Conservation (phyloP, 495 filamentous ascomycete genomes). For the Neurospora sp. region DNA sequence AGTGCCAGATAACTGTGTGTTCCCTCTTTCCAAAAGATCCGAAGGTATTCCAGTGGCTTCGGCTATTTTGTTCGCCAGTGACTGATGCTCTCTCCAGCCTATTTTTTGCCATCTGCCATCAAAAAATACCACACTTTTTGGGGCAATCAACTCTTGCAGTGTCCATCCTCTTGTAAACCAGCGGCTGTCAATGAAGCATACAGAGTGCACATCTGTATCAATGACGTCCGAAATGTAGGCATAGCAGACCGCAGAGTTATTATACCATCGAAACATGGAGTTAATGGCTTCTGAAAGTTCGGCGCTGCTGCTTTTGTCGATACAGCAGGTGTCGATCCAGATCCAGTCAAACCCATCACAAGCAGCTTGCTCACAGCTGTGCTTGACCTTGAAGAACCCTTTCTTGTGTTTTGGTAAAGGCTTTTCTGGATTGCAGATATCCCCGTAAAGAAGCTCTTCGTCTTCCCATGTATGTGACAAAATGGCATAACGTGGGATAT, state of each 20-base stretch:
- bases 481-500: conserved; percentile 5
- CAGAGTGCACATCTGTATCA: no score
- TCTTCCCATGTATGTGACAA: conserved; percentile 14
- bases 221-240: conserved; percentile 11
- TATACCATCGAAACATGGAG: conserved; percentile 19
- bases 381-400: not conserved
- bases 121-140: conserved; percentile 12
- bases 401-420: not conserved
- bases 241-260: conserved; percentile 14
- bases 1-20: no score
- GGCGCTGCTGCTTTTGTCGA: conserved; percentile 14
- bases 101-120: conserved; percentile 7
- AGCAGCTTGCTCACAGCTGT: conserved; percentile 8
- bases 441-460: conserved; percentile 6
- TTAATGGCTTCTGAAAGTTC: conserved; percentile 21
- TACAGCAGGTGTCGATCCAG: conserved; percentile 22
- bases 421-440: not conserved
- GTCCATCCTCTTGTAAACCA: conserved; percentile 22
- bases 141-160: conserved; percentile 18
- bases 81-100: not conserved
- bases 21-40: no score
- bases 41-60: no score
- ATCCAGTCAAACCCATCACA: conserved; percentile 9
- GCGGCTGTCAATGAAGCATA: not conserved
- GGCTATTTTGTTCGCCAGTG: no score